These are phyloP conservation scores for Phialocephala sp. DNA, from an alignment of 2,329 filamentous ascomycete species.

Conservation along the genomic window DNA sequence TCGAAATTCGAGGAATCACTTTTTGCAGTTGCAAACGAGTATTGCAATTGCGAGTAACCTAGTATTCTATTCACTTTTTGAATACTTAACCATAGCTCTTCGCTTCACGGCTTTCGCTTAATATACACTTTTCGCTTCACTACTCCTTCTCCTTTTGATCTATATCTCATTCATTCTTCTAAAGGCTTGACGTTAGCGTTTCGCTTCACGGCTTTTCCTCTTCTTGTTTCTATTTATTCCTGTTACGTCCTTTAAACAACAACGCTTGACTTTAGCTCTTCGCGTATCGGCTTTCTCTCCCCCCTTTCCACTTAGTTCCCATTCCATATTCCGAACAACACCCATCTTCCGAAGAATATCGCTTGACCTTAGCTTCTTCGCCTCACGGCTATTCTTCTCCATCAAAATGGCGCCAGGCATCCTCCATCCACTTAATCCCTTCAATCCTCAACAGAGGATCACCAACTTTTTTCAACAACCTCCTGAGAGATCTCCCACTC, in stretches of 20 bases:
- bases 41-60: too few relatives aligned
- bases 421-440: background rate
- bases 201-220: background rate
- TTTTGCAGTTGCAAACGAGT: too few relatives aligned
- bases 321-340: background rate
- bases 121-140: background rate
- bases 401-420: background rate
- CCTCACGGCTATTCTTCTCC: too few relatives aligned
- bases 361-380: too few relatives aligned
- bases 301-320: background rate
- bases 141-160: background rate
- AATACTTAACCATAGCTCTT: too few relatives aligned
- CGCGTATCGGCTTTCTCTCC: background rate
- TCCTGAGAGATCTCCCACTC: background rate
- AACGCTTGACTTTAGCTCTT: background rate
- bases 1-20: too few relatives aligned
- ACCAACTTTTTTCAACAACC: background rate
- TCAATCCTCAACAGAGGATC: background rate
- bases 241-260: background rate
- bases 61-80: too few relatives aligned
- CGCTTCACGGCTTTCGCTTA: background rate
- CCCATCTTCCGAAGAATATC: background rate
- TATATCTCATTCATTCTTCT: background rate
- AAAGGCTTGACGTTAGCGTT: background rate
- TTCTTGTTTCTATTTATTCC: background rate